Conservation (phyloP, 305 asterid genomes). For the Fraxinus ornus region DNA sequence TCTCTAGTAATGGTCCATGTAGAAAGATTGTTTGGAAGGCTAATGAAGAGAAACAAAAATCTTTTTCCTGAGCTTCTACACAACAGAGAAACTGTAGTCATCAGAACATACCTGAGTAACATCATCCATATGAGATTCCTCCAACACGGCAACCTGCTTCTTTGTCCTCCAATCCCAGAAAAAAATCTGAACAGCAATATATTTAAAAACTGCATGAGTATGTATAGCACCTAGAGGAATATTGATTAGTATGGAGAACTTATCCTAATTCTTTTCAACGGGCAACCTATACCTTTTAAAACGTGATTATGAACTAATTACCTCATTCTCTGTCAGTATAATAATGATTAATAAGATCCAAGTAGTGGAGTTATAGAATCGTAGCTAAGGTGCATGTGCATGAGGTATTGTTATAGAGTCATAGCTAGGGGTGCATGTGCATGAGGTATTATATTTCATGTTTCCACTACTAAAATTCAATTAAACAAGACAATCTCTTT, state of each 20-base stretch:
- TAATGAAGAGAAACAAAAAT: not conserved
- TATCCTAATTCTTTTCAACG: not conserved
- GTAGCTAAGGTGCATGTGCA: not conserved
- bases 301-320: not conserved
- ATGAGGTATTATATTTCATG: not conserved
- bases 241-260: not conserved
- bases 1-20: not conserved
- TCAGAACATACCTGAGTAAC: conserved; percentile 72
- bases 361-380: not conserved
- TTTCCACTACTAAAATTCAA: not conserved
- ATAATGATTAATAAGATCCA: not conserved
- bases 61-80: not conserved
- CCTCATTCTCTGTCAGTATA: not conserved
- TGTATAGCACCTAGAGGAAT: not conserved
- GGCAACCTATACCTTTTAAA: not conserved
- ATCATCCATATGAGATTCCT: conserved; percentile 90
- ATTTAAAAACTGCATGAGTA: conserved; percentile 7
- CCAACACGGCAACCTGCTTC: conserved; percentile 76
- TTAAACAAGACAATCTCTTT: not conserved
- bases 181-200: conserved; percentile 41
- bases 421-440: not conserved
- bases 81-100: conserved; percentile 5
- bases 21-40: not conserved
- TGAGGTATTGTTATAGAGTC: not conserved
- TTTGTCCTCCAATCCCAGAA: conserved; percentile 95